Base-by-base conservation (phyloP, 352 stramenopile genomes). In the Phytophthora pistaciae region DNA sequence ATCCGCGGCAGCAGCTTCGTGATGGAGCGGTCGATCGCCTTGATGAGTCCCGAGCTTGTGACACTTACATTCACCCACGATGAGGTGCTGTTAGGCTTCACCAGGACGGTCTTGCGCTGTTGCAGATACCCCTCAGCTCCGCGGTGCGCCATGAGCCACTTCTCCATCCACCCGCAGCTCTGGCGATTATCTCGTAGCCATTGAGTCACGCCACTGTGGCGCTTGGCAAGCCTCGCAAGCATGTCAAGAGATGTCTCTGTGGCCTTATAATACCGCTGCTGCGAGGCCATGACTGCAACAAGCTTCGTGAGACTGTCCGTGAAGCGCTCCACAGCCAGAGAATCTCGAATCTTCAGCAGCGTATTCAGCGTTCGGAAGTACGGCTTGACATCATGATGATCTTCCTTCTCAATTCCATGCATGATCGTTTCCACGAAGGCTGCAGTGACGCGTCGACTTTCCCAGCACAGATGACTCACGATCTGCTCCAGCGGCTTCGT, bases 201-300 rank as follows among this genome's bases (percentile, higher is more conserved):
- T 14, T 72, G 75, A 3, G 72, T 68, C 13, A 95, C 88, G 20
- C 75, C 84, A 11, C 64, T 69, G 38, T 94, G 87, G 14, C 90
- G 87, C 72, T 96, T 97, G 1, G 88, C 86, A 20, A 97, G 75
- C 0, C 91, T 82, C 16, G 85, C 87, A 14, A 97, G 75, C 91
- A 97, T 97, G 31, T 97, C 90, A 23, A 97, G 85, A 11, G 89
- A 93, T 16, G 87, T 88, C 56, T 96, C 89, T 0, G 91, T 96
- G 4, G 90, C 90, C 69, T 96, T 96, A 79, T 88, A 96, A 54
- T 87, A 97, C 23, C 82, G 82, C 68, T 97, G 91, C 68, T 97
- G 89, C 13, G 88, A 95, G 38, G 87, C 87, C 77, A 97, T 91
- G 7, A 95, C 82, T 0, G 87, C 88, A 38, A 96, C 38, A 1